Base-by-base conservation (phyloP, 805 yeast genomes). In the Isabelozyma heimii region DNA sequence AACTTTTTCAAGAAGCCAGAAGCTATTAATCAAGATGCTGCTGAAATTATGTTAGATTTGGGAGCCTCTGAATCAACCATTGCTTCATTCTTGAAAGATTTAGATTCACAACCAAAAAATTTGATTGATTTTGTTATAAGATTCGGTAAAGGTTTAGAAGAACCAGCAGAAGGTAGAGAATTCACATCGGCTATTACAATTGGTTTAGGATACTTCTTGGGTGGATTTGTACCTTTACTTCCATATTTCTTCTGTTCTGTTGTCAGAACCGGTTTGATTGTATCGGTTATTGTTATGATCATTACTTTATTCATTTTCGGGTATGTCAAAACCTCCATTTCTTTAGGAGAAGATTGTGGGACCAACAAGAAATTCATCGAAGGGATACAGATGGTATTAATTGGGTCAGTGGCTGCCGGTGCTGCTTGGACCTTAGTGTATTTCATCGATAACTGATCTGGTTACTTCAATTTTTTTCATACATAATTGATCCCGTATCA, bases 351-450 rank as follows among this genome's bases (percentile, higher is more conserved):
- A 20, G 91, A 84, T 52, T 81, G 88, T 57, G 78, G 89, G n/a
- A 60, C 64, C 1, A 59, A 63, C 53, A 82, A 80, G 54, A 86
- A 85, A 61, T 70, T 86, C 3, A 70, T 75, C 45, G 97, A 91
- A 67, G 98, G 97, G 41, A 49, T 86, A 15, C 95, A 90, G 70
- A 92, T 94, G 98, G 84, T 90, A 47, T 69, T 86, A n/a, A 91
- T 89, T 45, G 99, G 99, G 38, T 95, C 97, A n/a, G 73, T 87
- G 30, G 98, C 99, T 17, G 98, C 99, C 4, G 96, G 97, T 4
- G 88, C 96, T 20, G 99, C 99, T 9, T 92, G 97, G 96, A 82
- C 82, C 42, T 80, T 91, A 63, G 99, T 92, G 33, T 86, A 84
- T 64, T 66, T 85, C 54, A 83, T 92, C 52, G 97, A 64, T 50